Percentiles rank a stretch among this genome's conserved stretches.
Conservation (phyloP, 148 eudicot species). For the Chenopodium suecicum region DNA sequence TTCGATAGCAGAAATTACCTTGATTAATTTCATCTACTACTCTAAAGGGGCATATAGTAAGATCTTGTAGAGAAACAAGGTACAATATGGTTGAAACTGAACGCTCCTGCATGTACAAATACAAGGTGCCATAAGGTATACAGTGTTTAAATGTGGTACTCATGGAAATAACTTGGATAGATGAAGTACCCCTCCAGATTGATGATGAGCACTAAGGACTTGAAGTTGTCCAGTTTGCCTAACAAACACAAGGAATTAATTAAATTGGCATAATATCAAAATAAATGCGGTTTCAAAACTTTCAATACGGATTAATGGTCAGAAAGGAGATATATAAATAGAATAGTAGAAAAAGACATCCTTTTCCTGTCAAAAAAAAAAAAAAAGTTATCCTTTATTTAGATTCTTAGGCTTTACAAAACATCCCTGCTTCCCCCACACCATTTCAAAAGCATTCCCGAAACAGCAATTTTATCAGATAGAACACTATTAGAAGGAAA, state of each 20-base stretch:
- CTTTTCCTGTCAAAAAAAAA: not conserved
- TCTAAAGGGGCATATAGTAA: conserved; percentile 95
- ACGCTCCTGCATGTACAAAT: conserved; percentile 67
- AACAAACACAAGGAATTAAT: conserved; percentile 32
- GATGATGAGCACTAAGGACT: conserved; percentile 97
- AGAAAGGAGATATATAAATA: not conserved
- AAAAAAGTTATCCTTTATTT: not conserved
- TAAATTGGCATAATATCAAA: not conserved
- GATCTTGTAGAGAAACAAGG: conserved; percentile 96
- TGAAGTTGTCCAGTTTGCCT: conserved; percentile 97
- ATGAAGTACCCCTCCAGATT: conserved; percentile 92
- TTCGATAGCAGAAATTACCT: conserved; percentile 42
- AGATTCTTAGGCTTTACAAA: not conserved
- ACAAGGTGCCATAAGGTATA: conserved; percentile 22
- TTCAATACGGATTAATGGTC: not conserved
- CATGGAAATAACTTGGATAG: conserved; percentile 7
- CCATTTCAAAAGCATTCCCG: not conserved
- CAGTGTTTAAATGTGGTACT: conserved; percentile 13
- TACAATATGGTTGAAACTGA: conserved; percentile 97
- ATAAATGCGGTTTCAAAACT: not conserved
- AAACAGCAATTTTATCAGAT: not conserved
- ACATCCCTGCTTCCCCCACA: not conserved
- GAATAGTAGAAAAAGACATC: not conserved
- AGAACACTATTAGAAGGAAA: not conserved
- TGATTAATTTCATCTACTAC: conserved; percentile 99